These are phyloP conservation scores for Jackrogersella multiformis DNA, from an alignment of 495 filamentous ascomycete species.

Conservation along the genomic window DNA sequence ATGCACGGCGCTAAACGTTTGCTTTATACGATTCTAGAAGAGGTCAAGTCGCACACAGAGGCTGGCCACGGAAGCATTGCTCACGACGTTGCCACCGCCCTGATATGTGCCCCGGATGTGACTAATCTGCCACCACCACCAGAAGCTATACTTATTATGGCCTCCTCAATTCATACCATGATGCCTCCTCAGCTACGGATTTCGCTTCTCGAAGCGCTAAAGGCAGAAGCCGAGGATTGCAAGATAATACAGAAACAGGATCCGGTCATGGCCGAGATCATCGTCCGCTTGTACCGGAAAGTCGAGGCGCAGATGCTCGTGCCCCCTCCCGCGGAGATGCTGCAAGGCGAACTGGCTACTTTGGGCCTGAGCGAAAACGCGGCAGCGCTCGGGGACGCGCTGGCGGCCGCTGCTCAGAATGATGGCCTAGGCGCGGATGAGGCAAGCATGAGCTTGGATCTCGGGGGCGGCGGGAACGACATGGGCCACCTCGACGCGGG, in stretches of 20 bases:
- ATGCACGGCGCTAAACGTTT: constrained; percentile 74
- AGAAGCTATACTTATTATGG: constrained; percentile 35
- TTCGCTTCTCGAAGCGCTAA: constrained; percentile 75
- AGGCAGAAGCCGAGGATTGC: constrained; percentile 68
- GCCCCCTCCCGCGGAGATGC: constrained; percentile 46
- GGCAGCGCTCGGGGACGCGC: constrained; percentile 45
- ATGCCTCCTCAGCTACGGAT: constrained; percentile 47
- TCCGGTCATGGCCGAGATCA: constrained; percentile 67
- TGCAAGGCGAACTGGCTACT: constrained; percentile 43
- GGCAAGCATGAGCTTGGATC: constrained; percentile 38
- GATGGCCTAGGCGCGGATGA: constrained; percentile 39
- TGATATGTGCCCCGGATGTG: constrained; percentile 76
- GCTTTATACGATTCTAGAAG: constrained; percentile 71
- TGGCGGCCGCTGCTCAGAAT: constrained; percentile 47
- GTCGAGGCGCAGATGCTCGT: constrained; percentile 69
- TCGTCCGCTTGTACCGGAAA: constrained; percentile 78
- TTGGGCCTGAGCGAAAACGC: constrained; percentile 43
- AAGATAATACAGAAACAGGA: constrained; percentile 69
- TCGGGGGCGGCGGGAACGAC: constrained; percentile 37
- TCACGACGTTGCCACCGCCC: constrained; percentile 76
- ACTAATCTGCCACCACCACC: constrained; percentile 57
- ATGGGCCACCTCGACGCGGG: constrained; percentile 38
- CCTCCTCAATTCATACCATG: constrained; percentile 36
- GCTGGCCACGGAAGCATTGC: constrained; percentile 67
- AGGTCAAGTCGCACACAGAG: constrained; percentile 65